A percentile compares a stretch with the other conserved stretches of the same genome.
Evolutionary conservation across 1,284 basidiomycete genomes (phyloP).

Genomic region (Trichosporon ovoides): DNA sequence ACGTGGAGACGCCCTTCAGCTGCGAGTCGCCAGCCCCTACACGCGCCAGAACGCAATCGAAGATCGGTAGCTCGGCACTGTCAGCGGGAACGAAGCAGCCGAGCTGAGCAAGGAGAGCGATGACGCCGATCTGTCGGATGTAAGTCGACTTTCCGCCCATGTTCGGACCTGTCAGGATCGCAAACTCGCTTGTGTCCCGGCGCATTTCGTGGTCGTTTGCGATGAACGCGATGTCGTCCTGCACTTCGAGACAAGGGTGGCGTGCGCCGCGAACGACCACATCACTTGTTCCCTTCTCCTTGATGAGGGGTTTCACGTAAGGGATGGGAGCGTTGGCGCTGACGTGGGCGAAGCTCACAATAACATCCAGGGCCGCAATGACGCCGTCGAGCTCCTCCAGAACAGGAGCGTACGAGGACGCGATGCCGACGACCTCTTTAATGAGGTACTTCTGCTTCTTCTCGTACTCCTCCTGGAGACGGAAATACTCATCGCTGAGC

Average conservation of each 20-base stretch:
- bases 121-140: conserved; percentile 85
- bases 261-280: conserved; percentile 74
- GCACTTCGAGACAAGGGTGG: conserved; percentile 94
- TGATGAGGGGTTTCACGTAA: conserved; percentile 62
- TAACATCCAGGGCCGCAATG: conserved; percentile 86
- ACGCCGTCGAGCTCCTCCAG: conserved; percentile 83
- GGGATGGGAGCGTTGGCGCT: conserved; percentile 78
- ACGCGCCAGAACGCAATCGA: conserved; percentile 92
- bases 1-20: conserved; percentile 94
- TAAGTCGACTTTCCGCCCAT: conserved; percentile 96
- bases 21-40: conserved; percentile 98
- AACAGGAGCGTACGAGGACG: conserved; percentile 85
- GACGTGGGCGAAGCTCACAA: conserved; percentile 85
- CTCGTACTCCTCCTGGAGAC: conserved; percentile 65
- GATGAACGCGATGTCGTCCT: conserved; percentile 93
- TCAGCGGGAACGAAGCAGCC: conserved; percentile 93
- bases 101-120: conserved; percentile 89
- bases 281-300: conserved; percentile 67
- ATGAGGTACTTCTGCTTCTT: conserved; percentile 77
- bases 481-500: conserved; percentile 69
- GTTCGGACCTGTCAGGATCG: conserved; percentile 70
- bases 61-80: conserved; percentile 79
- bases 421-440: conserved; percentile 88
- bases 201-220: conserved; percentile 64
- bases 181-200: conserved; percentile 49